phyloP scores from a whole-genome alignment of 495 filamentous ascomycete species.

The Aspergillus wentii region DNA sequence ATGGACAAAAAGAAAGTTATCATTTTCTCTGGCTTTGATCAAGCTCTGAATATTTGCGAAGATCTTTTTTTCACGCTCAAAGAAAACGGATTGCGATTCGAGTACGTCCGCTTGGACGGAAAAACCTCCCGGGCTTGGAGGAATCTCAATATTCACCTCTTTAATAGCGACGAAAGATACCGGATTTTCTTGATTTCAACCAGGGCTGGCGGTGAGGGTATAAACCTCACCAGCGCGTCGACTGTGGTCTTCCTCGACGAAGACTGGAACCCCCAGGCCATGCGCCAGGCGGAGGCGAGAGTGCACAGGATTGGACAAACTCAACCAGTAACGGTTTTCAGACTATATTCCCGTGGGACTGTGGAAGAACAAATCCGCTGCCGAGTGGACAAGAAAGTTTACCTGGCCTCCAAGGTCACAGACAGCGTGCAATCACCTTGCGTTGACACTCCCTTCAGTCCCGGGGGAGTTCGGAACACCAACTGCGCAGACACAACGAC shows the following conservation, averaged over 20 bases:
- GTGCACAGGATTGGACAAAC: constrained; percentile 58
- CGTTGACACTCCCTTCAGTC: too few species aligned
- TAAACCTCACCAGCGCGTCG: constrained; percentile 56
- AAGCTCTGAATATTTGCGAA: constrained; percentile 55
- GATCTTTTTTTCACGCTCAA: constrained; percentile 49
- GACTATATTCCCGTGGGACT: constrained; percentile 54
- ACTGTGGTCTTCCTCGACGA: constrained; percentile 62
- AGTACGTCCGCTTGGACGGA: constrained; percentile 56
- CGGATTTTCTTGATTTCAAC: constrained; percentile 62
- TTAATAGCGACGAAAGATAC: constrained; percentile 47
- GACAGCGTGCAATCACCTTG: too few species aligned
- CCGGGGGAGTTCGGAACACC: too few species aligned
- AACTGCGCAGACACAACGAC: too few species aligned
- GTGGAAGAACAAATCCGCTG: constrained; percentile 62
- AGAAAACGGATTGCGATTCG: constrained; percentile 38
- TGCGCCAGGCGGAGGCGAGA: constrained; percentile 54
- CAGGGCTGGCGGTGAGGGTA: constrained; percentile 58
- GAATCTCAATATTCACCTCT: constrained; percentile 55
- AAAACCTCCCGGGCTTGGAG: constrained; percentile 46
- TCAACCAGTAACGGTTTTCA: constrained; percentile 53
- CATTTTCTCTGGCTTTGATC: constrained; percentile 59
- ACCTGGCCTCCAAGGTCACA: constrained; percentile 58
- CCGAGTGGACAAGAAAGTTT: constrained; percentile 62
- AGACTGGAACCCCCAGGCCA: constrained; percentile 65
- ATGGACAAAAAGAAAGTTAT: constrained; percentile 54